Base-by-base conservation (phyloP, 164 flowering plant genomes). In the Magnolia sinica region DNA sequence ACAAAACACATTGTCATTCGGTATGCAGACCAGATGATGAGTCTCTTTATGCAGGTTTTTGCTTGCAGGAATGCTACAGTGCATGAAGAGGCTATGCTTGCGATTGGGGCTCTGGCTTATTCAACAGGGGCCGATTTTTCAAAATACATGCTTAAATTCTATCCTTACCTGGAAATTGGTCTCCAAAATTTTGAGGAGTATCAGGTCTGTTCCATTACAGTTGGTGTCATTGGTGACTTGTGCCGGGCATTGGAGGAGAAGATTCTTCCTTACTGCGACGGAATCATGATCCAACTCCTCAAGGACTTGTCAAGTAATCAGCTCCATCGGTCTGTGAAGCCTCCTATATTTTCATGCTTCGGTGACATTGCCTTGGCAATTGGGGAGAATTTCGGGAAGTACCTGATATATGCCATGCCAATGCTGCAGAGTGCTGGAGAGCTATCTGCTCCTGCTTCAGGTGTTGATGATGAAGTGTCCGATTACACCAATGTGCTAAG, bases 381-480 rank as follows among this genome's bases (percentile, higher is more conserved):
- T 51, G 91, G 91, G 13, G 91, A 88, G 72, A 82, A 85, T 73
- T 89, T 89, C 81, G 89, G 88, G 78, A 89, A 89, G 85, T 89
- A 89, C 81, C 83, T 89, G 81, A 80, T 76, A 64, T 88, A 88
- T 83, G 91, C 92, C 5, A 88, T 89, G 91, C 91, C 90, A 27
- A 89, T 89, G 92, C 88, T 89, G 20, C 91, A 89, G 73, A 81
- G 91, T 80, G 92, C 91, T 20, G 91, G 89, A 8, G 91, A 87
- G 71, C 65, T 88, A 18, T 87, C 88, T 65, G 81, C 81, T 11
- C 88, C 78, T 70, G 79, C 83, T 61, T 52, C 89, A 19, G 86
- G 81, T 79, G 85, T 76, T 65, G 90, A 88, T 80, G 92, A 88
- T 71, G 92, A 89, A 55, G 76, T 87, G 79, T 73, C 65, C 9